A percentile compares a stretch with the other conserved stretches of the same genome.
Conservation (phyloP, 1,139 yeast species). For the Sugiyamaella grinbergsii region DNA sequence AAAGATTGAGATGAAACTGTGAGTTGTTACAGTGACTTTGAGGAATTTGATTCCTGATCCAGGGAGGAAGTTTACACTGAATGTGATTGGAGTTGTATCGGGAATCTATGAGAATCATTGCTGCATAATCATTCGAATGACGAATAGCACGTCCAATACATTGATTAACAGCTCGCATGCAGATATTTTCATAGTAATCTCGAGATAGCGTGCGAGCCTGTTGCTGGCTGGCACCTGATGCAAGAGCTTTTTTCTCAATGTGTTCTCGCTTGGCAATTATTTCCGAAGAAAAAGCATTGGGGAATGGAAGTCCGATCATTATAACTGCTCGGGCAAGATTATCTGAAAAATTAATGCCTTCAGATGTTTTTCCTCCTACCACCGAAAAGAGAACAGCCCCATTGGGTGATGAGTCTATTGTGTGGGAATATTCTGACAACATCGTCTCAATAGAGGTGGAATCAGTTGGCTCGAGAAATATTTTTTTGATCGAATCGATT, state of each 20-base stretch:
- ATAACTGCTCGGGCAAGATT: constrained; percentile 83
- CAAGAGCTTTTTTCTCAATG: constrained; percentile 51
- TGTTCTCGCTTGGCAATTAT: constrained; percentile 70
- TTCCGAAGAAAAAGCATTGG: constrained; percentile 83
- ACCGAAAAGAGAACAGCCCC: constrained; percentile 82
- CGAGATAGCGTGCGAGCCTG: constrained; percentile 53
- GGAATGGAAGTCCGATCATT: constrained; percentile 89
- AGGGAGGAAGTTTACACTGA: constrained; percentile 66
- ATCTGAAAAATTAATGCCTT: constrained; percentile 90
- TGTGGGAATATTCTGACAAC: constrained; percentile 54
- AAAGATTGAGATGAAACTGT: not conserved
- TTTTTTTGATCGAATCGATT: constrained; percentile 31
- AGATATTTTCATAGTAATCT: constrained; percentile 78
- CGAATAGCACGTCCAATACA: constrained; percentile 92
- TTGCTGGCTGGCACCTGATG: constrained; percentile 47
- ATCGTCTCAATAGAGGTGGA: constrained; percentile 49
- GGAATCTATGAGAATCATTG: constrained; percentile 68
- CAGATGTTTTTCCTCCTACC: constrained; percentile 92
- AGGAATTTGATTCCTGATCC: constrained; percentile 55
- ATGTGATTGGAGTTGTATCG: constrained; percentile 57
- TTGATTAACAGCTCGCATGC: constrained; percentile 92
- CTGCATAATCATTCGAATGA: constrained; percentile 78
- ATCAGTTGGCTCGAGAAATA: constrained; percentile 61
- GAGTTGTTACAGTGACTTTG: not conserved
- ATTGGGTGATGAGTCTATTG: constrained; percentile 24